Evolutionary conservation across 768 basidiomycete genomes (phyloP).

Genomic region (Pleurotus cornucopiae): DNA sequence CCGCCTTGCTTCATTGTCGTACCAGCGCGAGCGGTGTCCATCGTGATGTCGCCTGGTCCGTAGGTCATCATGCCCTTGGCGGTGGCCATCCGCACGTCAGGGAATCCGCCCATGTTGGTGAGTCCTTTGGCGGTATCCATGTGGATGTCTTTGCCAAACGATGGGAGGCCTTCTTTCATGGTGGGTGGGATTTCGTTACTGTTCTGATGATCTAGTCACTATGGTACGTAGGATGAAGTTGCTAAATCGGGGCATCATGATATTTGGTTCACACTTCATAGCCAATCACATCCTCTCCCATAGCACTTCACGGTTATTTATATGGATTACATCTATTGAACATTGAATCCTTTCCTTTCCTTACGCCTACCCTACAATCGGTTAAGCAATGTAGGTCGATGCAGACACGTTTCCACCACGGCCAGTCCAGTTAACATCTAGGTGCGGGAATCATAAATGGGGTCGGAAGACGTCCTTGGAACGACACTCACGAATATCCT

Average conservation of each 20-base stretch:
- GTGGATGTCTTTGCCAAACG: conserved; percentile 40
- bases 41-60: conserved; percentile 50
- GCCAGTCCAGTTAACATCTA: conserved; percentile 98
- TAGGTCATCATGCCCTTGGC: conserved; percentile 49
- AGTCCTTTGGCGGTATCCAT: conserved; percentile 77
- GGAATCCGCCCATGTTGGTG: conserved; percentile 31
- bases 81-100: conserved; percentile 58
- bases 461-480: neutral
- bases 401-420: conserved; percentile 94
- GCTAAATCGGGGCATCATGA: neutral
- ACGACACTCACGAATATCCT: conserved; percentile 78
- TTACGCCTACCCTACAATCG: conserved; percentile 8
- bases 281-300: no score
- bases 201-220: no score
- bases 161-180: conserved; percentile 7
- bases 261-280: neutral
- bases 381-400: conserved; percentile 68
- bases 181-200: no score
- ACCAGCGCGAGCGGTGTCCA: conserved; percentile 59
- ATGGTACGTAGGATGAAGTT: neutral
- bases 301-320: no score
- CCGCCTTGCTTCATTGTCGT: conserved; percentile 53
- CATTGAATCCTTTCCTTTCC: neutral
- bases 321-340: conserved; percentile 3
- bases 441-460: neutral